phyloP scores from a whole-genome alignment of 2,329 filamentous ascomycete species.

The Lachnellula arida region DNA sequence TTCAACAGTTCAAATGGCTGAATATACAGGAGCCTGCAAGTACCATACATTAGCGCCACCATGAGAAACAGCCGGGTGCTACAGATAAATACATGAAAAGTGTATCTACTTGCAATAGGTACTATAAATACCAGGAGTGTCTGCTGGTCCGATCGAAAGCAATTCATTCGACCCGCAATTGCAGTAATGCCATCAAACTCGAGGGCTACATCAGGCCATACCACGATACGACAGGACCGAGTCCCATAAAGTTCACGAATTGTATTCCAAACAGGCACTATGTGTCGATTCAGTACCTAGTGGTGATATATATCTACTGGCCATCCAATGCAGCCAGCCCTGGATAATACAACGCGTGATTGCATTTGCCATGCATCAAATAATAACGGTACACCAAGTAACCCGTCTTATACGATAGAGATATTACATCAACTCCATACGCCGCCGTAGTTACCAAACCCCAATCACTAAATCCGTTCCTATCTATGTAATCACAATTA shows the following conservation, averaged over 20 bases:
- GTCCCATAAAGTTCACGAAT: not conserved
- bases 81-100: too few relatives aligned
- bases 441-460: not conserved
- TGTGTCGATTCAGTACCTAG: not conserved
- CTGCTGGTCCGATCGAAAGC: not conserved
- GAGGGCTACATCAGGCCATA: not conserved
- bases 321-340: not conserved
- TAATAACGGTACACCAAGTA: not conserved
- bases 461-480: not conserved
- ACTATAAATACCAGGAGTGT: too few relatives aligned
- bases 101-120: too few relatives aligned
- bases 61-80: too few relatives aligned
- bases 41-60: too few relatives aligned
- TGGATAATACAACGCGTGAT: not conserved
- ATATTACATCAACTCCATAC: not conserved
- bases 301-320: not conserved
- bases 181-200: not conserved
- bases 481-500: slow-evolving; percentile 4
- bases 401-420: not conserved
- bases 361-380: not conserved
- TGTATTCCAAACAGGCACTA: not conserved
- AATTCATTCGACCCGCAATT: not conserved
- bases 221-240: not conserved
- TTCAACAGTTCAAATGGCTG: too few relatives aligned
- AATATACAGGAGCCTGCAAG: too few relatives aligned